Percentiles rank a stretch among this genome's conserved stretches.
Conservation (phyloP, 2,329 filamentous ascomycete genomes). For the Exophiala mesophila region DNA sequence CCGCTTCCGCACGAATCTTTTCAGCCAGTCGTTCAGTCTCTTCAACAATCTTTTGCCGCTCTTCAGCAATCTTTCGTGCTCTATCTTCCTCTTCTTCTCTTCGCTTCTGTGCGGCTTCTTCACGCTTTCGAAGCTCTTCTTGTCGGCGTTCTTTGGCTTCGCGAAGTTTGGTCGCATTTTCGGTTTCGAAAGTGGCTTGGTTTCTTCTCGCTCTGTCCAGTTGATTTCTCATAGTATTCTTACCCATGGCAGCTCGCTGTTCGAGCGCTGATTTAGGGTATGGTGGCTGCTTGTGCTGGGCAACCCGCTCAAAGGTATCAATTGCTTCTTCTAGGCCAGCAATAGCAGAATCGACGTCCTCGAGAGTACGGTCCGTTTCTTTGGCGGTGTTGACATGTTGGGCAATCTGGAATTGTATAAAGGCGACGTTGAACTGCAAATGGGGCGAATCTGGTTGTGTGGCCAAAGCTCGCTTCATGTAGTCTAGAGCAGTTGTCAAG, state of each 20-base stretch:
- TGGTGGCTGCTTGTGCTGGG: slow-evolving; percentile 63
- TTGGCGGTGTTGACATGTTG: slow-evolving; percentile 69
- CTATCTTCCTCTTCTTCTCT: slow-evolving; percentile 67
- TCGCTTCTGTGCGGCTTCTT: slow-evolving; percentile 66
- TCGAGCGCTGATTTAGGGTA: slow-evolving; percentile 89
- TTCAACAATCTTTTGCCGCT: slow-evolving; percentile 75
- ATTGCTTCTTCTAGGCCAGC: slow-evolving; percentile 83
- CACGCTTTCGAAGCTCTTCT: slow-evolving; percentile 69
- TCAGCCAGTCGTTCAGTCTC: slow-evolving; percentile 69
- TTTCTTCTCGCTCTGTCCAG: slow-evolving; percentile 77
- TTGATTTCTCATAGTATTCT: slow-evolving; percentile 89
- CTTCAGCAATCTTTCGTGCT: slow-evolving; percentile 76
- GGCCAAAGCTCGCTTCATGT: slow-evolving; percentile 63
- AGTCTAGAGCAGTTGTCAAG: slow-evolving; percentile 61
- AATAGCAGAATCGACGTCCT: slow-evolving; percentile 74
- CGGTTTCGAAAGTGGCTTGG: slow-evolving; percentile 87
- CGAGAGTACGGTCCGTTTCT: slow-evolving; percentile 70
- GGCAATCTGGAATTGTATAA: slow-evolving; percentile 92
- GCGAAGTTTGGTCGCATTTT: slow-evolving; percentile 81
- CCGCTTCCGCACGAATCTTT: slow-evolving; percentile 66
- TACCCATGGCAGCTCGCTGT: slow-evolving; percentile 93
- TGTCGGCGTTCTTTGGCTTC: slow-evolving; percentile 76
- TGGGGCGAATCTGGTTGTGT: slow-evolving; percentile 79
- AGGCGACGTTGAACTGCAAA: slow-evolving; percentile 96
- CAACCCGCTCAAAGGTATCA: slow-evolving; percentile 57